Base-by-base conservation (phyloP, 163 green algal genomes). In the Coccomyxa subellipsoidea region DNA sequence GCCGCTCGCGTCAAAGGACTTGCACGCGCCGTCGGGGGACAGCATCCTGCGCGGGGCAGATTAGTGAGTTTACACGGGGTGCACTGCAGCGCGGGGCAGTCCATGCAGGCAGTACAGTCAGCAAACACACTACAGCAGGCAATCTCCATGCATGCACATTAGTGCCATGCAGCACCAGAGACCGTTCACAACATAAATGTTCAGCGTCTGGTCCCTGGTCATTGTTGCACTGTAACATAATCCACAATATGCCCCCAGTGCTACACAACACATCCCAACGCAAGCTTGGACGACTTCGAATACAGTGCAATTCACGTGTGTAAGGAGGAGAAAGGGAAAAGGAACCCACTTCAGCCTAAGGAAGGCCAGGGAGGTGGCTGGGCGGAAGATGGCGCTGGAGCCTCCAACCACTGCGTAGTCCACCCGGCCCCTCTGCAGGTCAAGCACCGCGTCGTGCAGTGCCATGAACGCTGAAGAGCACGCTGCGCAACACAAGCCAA, bases 11-110 rank as follows among this genome's bases (percentile, higher is more conserved):
- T 82, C 78, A 66, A 82, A 82, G 15, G 78, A 59, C 36, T 82
- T 82, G 78, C 78, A 82, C 7, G 78, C 78, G 54, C 78, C 78
- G 36, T 82, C 78, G n/a, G 78, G 78, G 23, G 78, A 82, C 6
- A 82, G 66, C 78, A 82, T 82, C 76, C 76, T 80, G 76, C 76
- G n/a, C n/a, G n/a, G n/a, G n/a, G n/a, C n/a, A n/a, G n/a, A n/a
- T n/a, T n/a, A n/a, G n/a, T n/a, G n/a, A n/a, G n/a, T n/a, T n/a
- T n/a, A n/a, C n/a, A n/a, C n/a, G n/a, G n/a, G n/a, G n/a, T n/a
- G n/a, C n/a, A n/a, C n/a, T n/a, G n/a, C n/a, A n/a, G n/a, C n/a
- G n/a, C n/a, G n/a, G n/a, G n/a, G n/a, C n/a, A n/a, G n/a, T n/a
- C n/a, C n/a, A n/a, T n/a, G n/a, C n/a, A n/a, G n/a, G n/a, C n/a